A percentile compares a stretch with the other conserved stretches of the same genome.
Evolutionary conservation across 2,329 filamentous ascomycete species (phyloP).

Genomic region (Colletotrichum cordylinicola): DNA sequence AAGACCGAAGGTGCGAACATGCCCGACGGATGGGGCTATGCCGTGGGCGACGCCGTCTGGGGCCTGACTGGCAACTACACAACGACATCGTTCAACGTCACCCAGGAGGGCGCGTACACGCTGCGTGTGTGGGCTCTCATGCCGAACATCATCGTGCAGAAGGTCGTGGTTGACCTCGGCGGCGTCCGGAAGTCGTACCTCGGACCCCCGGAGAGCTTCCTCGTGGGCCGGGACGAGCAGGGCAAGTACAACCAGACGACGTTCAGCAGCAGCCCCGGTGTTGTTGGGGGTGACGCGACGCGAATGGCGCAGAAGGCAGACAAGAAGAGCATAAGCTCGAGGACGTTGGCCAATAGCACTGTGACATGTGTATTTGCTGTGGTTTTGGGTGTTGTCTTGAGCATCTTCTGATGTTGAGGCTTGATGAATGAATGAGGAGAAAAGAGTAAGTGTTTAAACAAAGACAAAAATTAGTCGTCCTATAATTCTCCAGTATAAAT

Average conservation of each 20-base stretch:
- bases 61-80: constrained; percentile 48
- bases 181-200: constrained; percentile 60
- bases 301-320: background rate
- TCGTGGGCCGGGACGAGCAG: constrained; percentile 44
- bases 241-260: constrained; percentile 43
- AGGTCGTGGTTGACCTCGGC: constrained; percentile 61
- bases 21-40: constrained; percentile 46
- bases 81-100: constrained; percentile 47
- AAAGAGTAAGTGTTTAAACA: background rate
- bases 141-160: constrained; percentile 60
- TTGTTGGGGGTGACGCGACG: constrained; percentile 14
- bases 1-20: constrained; percentile 44
- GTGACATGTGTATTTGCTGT: background rate
- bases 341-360: background rate
- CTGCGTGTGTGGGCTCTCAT: constrained; percentile 57
- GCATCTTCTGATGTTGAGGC: background rate
- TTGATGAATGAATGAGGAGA: background rate
- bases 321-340: background rate
- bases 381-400: background rate
- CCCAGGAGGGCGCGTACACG: constrained; percentile 50
- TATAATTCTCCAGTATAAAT: background rate
- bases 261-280: constrained; percentile 32
- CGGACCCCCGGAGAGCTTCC: constrained; percentile 62
- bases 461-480: background rate
- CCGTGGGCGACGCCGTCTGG: constrained; percentile 53